Base-by-base conservation (phyloP, 2,329 filamentous ascomycete species). In the Fusarium pseudoanthophilum region DNA sequence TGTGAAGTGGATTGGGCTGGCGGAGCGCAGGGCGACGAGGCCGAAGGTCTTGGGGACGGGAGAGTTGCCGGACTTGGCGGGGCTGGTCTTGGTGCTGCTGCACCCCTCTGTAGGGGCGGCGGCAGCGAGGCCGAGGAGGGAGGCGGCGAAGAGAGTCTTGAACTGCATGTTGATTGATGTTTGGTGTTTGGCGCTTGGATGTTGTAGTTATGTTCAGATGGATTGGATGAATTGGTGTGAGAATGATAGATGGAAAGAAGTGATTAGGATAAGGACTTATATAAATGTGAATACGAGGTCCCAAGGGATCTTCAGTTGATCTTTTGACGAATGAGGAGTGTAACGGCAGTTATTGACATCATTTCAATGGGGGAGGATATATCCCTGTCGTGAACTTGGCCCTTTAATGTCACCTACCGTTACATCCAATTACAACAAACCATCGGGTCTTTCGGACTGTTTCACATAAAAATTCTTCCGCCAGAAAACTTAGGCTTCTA, bases 11-110 rank as follows among this genome's bases (percentile, higher is more conserved):
- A 91, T 82, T 0, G 75, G 77, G 66, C 82, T 86, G 71, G 80
- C 86, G 13, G 87, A 86, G 69, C 84, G 84, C 59, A 89, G 83
- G 49, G 87, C 80, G 73, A 87, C 79, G 64, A 90, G 64, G 64
- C 80, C 78, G 76, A 91, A 91, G 53, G 66, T 11, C 67, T 69
- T 70, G 11, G 57, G 48, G 4, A 7, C 14, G 10, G 24, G 20
- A 9, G 64, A 49, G 14, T 24, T 37, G 6, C 20, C 7, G 2
- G 63, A 2, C 49, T 65, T 57, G 49, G 81, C 78, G 37, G 53
- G 58, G 7, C 24, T 30, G 26, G 71, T 55, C 55, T 67, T 51
- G 21, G 62, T 60, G 9, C 51, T 51, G 21, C 60, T 60, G 9
- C 51, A 34, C 24, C 48, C 51, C 16, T 51, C 30, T 20, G 11